These are phyloP conservation scores for Trametes elegans DNA, from an alignment of 768 basidiomycete species.

Conservation along the genomic window DNA sequence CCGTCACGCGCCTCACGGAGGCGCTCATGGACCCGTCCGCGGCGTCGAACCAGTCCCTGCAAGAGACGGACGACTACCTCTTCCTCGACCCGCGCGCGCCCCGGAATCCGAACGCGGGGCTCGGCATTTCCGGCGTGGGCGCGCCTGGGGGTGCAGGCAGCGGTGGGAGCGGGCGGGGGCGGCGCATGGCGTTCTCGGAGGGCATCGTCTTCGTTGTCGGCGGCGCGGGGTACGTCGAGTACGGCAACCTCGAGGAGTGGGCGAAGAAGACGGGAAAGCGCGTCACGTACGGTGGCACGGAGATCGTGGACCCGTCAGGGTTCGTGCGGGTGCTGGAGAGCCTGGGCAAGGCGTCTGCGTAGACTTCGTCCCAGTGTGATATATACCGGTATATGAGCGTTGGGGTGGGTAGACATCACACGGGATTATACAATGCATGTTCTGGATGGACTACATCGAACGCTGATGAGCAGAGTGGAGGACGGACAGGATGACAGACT, in stretches of 20 bases:
- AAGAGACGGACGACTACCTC: constrained; percentile 95
- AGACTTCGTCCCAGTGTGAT: neutral
- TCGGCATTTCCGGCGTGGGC: constrained; percentile 45
- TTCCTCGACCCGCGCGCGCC: constrained; percentile 90
- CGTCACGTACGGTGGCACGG: constrained; percentile 94
- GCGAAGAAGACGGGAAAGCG: constrained; percentile 76
- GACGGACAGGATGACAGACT: neutral
- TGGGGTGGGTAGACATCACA: neutral
- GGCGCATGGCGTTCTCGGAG: constrained; percentile 79
- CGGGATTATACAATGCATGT: neutral
- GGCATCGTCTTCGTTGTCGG: constrained; percentile 94
- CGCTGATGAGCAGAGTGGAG: neutral
- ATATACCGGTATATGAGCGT: neutral
- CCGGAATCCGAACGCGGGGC: constrained; percentile 45
- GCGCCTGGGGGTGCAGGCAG: constrained; percentile 29
- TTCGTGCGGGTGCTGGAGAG: constrained; percentile 74
- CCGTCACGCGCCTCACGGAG: constrained; percentile 89
- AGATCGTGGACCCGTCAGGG: constrained; percentile 85
- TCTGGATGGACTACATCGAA: neutral
- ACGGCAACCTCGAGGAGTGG: constrained; percentile 96
- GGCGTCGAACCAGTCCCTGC: constrained; percentile 90
- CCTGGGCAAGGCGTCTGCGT: constrained; percentile 45
- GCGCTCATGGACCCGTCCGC: constrained; percentile 97
- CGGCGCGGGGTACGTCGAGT: constrained; percentile 96
- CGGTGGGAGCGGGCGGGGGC: constrained; percentile 38